Percentiles rank a stretch among this genome's conserved stretches.
Conservation (phyloP, 768 basidiomycete species). For the Rhodotorula paludigena region DNA sequence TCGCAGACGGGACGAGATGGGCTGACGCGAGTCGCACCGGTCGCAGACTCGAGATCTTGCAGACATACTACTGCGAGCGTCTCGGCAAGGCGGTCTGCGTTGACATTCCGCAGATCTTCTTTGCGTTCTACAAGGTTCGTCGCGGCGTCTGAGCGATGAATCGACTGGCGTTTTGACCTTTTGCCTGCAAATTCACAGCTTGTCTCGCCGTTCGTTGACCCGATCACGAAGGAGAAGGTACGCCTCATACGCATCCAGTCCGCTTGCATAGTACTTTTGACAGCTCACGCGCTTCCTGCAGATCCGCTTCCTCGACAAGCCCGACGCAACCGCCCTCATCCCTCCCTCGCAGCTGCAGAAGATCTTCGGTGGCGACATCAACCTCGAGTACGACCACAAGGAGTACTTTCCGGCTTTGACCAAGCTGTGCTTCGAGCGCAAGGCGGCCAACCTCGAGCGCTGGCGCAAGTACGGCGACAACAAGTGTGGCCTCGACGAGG, state of each 20-base stretch:
- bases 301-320: constrained; percentile 43
- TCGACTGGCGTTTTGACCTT: neutral
- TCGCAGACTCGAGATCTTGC: constrained; percentile 49
- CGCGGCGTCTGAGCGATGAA: too few relatives aligned
- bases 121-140: constrained; percentile 38
- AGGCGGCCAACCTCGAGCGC: constrained; percentile 54
- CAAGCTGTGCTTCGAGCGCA: constrained; percentile 55
- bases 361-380: constrained; percentile 61
- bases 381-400: constrained; percentile 69
- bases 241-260: neutral
- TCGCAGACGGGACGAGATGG: too few relatives aligned
- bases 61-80: constrained; percentile 56
- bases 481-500: constrained; percentile 67
- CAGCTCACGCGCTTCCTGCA: constrained; percentile 47
- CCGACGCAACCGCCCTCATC: constrained; percentile 53
- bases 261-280: constrained; percentile 48
- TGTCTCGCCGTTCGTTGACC: constrained; percentile 61
- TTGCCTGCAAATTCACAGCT: constrained; percentile 7
- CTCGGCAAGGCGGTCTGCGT: constrained; percentile 68
- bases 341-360: constrained; percentile 62
- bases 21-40: constrained; percentile 43
- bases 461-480: constrained; percentile 66
- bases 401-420: constrained; percentile 69
- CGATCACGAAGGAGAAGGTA: constrained; percentile 55
- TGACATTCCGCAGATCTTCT: constrained; percentile 59